These are phyloP conservation scores for Dovyalis caffra DNA, from an alignment of 345 rosid species.

Conservation along the genomic window DNA sequence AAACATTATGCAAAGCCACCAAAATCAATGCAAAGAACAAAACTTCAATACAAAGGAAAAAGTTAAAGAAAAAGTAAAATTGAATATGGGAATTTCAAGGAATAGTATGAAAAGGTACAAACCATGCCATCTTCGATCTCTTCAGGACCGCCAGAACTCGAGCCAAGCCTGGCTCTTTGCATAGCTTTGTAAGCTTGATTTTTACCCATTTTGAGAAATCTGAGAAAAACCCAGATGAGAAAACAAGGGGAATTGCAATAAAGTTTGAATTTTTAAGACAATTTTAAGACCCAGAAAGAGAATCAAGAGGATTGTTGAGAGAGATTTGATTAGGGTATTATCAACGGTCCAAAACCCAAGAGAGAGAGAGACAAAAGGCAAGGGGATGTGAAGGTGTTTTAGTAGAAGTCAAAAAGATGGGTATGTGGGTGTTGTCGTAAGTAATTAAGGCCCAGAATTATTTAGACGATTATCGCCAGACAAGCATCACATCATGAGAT, in stretches of 20 bases:
- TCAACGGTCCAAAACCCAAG: conserved; percentile 20
- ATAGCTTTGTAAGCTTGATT: conserved; percentile 98
- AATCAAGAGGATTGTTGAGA: not conserved
- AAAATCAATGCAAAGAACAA: not conserved
- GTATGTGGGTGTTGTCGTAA: not conserved
- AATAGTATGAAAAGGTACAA: conserved; percentile 76
- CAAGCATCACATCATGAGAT: too few relatives aligned
- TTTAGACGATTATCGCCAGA: not conserved
- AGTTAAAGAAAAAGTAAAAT: not conserved
- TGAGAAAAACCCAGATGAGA: conserved; percentile 16
- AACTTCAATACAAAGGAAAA: not conserved
- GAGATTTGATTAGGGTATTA: conserved; percentile 12
- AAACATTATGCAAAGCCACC: not conserved
- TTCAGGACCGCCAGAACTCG: conserved; percentile 78
- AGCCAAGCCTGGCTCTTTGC: conserved; percentile 92
- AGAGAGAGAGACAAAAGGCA: not conserved
- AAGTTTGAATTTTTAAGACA: not conserved
- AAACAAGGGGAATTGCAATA: conserved; percentile 1
- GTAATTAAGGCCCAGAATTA: not conserved
- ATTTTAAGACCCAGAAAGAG: conserved; percentile 1
- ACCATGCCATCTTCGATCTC: conserved; percentile 99
- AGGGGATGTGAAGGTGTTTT: not conserved
- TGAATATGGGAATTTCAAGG: not conserved
- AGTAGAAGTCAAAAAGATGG: not conserved
- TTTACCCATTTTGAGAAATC: conserved; percentile 71